Base-by-base conservation (phyloP, 305 asterid genomes). In the Plantago coronopus region DNA sequence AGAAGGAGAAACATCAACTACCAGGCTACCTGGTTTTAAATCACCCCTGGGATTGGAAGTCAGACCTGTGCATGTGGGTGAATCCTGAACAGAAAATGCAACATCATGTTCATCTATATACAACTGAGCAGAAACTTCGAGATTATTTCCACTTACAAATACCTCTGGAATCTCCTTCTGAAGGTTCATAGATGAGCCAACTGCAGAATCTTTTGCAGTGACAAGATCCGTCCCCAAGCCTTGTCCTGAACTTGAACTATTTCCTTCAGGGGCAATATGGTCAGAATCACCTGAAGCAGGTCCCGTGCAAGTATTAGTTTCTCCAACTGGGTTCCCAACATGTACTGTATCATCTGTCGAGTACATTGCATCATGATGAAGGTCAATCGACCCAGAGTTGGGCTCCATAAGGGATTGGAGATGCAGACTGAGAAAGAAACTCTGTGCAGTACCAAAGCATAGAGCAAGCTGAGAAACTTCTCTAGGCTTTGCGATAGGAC, bases 371-470 rank as follows among this genome's bases (percentile, higher is more conserved):
- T 65, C 66, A 48, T 70, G 73, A 71, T 76, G 88, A 64, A 76
- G 82, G 73, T 76, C 71, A 54, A 57, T 69, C 64, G 79, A 56
- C 48, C 87, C 81, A 79, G 79, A 57, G 67, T 73, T 72, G 22
- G 58, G 83, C 45, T 82, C 89, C 88, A 89, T 74, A 65, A 93
- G 85, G 66, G 79, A 61, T 76, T 77, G 74, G 61, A 91, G 91
- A 77, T 91, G 96, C 77, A 82, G 79, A 67, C 75, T 74, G 64
- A 78, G 82, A 68, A 83, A 86, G 78, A 77, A 77, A 42, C 81
- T 72, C 25, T 95, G 91, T 10, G 95, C 94, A 53, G 40, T 34
- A 34, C 40, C 40, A 34, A 34, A 34, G 12, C 40, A 34, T 34
- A 34, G 40, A 34, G 12, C 40, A 34, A 9, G 9, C 40, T 34